A percentile compares a stretch with the other conserved stretches of the same genome.
Evolutionary conservation across 768 basidiomycete species (phyloP).

Genomic region (Pleurotus tuoliensis): DNA sequence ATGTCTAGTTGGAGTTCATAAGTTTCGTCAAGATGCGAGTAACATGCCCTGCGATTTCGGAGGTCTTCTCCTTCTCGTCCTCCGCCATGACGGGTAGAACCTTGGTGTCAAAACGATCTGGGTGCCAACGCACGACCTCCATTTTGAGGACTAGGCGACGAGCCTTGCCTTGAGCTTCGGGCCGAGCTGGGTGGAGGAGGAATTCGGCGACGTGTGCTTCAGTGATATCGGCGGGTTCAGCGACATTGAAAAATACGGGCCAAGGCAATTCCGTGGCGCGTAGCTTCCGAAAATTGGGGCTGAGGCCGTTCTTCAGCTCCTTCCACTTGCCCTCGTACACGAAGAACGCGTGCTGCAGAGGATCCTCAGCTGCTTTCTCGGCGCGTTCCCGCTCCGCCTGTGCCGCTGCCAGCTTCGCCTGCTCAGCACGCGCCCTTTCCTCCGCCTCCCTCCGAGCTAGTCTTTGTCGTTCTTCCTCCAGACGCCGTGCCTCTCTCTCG

Average conservation of each 20-base stretch:
- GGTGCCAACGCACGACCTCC: slow-evolving; percentile 54
- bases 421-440: neutral
- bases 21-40: slow-evolving; percentile 37
- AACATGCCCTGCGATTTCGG: slow-evolving; percentile 33
- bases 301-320: slow-evolving; percentile 20
- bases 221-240: slow-evolving; percentile 31
- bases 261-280: slow-evolving; percentile 37
- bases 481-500: too few species aligned
- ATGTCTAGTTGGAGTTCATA: slow-evolving; percentile 1
- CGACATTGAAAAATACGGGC: slow-evolving; percentile 29
- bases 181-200: slow-evolving; percentile 31
- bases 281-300: slow-evolving; percentile 10
- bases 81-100: slow-evolving; percentile 30
- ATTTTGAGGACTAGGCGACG: slow-evolving; percentile 30
- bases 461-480: neutral
- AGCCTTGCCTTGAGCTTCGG: slow-evolving; percentile 23
- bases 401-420: neutral
- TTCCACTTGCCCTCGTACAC: slow-evolving; percentile 34
- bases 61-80: slow-evolving; percentile 27
- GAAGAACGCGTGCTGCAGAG: slow-evolving; percentile 12
- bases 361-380: neutral
- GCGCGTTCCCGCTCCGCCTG: neutral
- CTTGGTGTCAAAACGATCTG: slow-evolving; percentile 45
- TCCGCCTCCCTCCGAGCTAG: neutral
- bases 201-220: slow-evolving; percentile 32